Evolutionary conservation across 495 filamentous ascomycete species (phyloP).

Genomic region (Hyaloscypha variabilis): DNA sequence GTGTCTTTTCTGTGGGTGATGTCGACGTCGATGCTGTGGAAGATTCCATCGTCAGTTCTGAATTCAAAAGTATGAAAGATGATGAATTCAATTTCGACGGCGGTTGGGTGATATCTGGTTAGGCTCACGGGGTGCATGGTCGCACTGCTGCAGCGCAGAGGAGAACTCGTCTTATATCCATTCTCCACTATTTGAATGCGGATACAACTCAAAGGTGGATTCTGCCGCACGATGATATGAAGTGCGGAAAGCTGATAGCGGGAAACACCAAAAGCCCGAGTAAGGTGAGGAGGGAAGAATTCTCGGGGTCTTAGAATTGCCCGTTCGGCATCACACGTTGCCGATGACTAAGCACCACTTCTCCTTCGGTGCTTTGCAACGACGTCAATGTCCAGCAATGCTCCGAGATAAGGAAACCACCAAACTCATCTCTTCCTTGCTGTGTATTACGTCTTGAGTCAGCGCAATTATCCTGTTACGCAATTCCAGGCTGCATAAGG

Average conservation of each 20-base stretch:
- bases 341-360: no score
- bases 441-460: not conserved
- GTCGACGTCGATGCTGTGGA: not conserved
- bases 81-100: not conserved
- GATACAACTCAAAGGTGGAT: not conserved
- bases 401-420: no score
- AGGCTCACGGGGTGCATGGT: not conserved
- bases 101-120: not conserved
- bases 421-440: not conserved
- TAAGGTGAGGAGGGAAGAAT: not conserved
- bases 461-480: no score
- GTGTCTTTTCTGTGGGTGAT: slow-evolving; percentile 1
- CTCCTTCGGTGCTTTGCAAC: no score
- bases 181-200: not conserved
- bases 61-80: not conserved
- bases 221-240: not conserved
- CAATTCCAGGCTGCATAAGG: no score
- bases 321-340: no score
- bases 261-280: slow-evolving; percentile 4
- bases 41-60: slow-evolving; percentile 5
- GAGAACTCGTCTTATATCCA: slow-evolving; percentile 5
- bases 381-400: no score
- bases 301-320: not conserved
- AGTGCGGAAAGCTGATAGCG: not conserved
- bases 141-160: not conserved